Evolutionary conservation across 768 basidiomycete species (phyloP), one percentile per base, ranked within the genome.

Genomic region (Suillus cothurnatus): DNA sequence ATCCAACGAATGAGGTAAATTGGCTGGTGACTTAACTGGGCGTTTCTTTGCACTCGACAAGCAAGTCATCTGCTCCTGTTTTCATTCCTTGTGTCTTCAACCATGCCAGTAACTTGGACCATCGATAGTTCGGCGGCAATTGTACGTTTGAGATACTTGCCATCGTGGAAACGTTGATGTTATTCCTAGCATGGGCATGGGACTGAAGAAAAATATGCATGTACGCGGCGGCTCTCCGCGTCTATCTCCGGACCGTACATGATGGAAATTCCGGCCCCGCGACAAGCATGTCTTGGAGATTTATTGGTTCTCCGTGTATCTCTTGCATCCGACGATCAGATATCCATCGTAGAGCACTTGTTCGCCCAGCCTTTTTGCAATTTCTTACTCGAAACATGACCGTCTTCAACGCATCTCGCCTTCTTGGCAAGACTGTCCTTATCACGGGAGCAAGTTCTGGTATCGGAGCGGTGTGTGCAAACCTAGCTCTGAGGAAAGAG

Each of bases 361-460:
- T 39, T 31, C 61, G 61, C 28, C 36, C 31, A 38, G 23, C 41
- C 58, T 28, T 11, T 36, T 53, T 50, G 34, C 47, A 43, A 31
- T 23, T 41, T 32, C 28, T n/a, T 63, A 26, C 31, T 28, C 67
- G 69, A 71, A 72, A 66, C 61, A 93, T 93, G 92, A 89, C 92
- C 38, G 76, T 95, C 61, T 95, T 95, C 85, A 91, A 91, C 75
- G 82, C 90, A 50, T 85, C 91, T 61, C 88, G 91, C 70, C 79
- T 95, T n/a, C 74, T 90, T 47, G 91, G 90, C 71, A 94, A 95
- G 78, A 93, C 89, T 39, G 91, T 94, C 64, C 85, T 97, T 59
- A 85, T 97, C 66, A 97, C 95, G 34, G 95, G 95, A 26, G 94
- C 95, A 5, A 93, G 91, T 74, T 86, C 90, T 50, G 95, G 95